Conservation (phyloP, 192 early-diverging fungal species). For the Backusella liffmaniae region DNA sequence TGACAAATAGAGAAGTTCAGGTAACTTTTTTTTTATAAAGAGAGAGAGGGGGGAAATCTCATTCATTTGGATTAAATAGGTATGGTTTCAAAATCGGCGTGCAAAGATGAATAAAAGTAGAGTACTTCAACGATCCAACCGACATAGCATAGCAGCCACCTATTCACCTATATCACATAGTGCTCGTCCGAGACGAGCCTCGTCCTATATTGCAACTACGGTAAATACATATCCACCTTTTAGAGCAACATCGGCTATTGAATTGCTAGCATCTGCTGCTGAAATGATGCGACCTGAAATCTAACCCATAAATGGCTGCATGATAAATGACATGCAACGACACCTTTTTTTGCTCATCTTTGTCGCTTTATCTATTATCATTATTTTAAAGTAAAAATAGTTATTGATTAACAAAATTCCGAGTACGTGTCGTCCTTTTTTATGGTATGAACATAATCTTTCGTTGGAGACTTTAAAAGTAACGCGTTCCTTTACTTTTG, state of each 20-base stretch:
- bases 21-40: constrained; percentile 23
- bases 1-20: constrained; percentile 82
- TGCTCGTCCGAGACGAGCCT: not conserved
- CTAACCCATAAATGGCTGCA: not conserved
- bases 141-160: not conserved
- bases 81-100: constrained; percentile 85
- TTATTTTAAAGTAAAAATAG: not conserved
- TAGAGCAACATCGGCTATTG: not conserved
- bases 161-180: not conserved
- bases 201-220: not conserved
- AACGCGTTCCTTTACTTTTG: not conserved
- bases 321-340: not conserved
- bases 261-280: not conserved
- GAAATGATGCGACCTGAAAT: constrained; percentile 1
- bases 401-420: constrained; percentile 2
- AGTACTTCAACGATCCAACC: not conserved
- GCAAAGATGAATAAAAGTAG: constrained; percentile 68
- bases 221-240: not conserved
- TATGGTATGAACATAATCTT: not conserved
- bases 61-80: constrained; percentile 32
- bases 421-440: not conserved
- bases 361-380: not conserved
- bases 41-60: not conserved
- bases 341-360: not conserved
- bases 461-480: not conserved